Evolutionary conservation across 2,329 filamentous ascomycete genomes (phyloP).

Genomic region (Fusarium sp.): DNA sequence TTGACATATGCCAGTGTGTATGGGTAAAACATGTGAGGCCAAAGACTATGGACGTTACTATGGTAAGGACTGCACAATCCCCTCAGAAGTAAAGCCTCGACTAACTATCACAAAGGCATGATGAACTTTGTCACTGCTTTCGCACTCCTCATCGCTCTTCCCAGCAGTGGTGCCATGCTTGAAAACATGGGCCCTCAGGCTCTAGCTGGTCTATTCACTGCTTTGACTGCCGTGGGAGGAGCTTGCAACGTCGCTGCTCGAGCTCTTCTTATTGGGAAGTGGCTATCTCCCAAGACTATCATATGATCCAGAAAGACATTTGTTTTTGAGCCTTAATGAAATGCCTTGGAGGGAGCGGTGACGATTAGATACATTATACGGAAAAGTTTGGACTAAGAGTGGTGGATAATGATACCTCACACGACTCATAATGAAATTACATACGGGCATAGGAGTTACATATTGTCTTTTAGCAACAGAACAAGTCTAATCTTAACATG

Average conservation of each 20-base stretch:
- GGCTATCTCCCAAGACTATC: constrained; percentile 36
- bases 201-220: constrained; percentile 60
- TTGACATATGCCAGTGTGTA: constrained; percentile 52
- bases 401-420: not conserved
- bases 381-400: not conserved
- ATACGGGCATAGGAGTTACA: not conserved
- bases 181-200: constrained; percentile 57
- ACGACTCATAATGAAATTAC: not conserved
- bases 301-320: constrained; percentile 18
- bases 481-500: not conserved
- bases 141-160: constrained; percentile 58
- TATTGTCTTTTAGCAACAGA: not conserved
- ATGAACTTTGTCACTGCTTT: constrained; percentile 60
- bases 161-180: constrained; percentile 59
- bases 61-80: constrained; percentile 22
- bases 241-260: constrained; percentile 48
- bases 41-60: constrained; percentile 61
- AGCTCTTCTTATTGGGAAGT: constrained; percentile 42
- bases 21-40: constrained; percentile 59
- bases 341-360: too few relatives aligned
- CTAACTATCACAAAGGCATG: constrained; percentile 51
- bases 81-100: not conserved
- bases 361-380: not conserved
- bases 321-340: too few relatives aligned
- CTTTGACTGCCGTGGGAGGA: constrained; percentile 53